A percentile compares a stretch with the other conserved stretches of the same genome.
phyloP scores from a whole-genome alignment of 192 early-diverging fungal species.

The Coemansia sp. region DNA sequence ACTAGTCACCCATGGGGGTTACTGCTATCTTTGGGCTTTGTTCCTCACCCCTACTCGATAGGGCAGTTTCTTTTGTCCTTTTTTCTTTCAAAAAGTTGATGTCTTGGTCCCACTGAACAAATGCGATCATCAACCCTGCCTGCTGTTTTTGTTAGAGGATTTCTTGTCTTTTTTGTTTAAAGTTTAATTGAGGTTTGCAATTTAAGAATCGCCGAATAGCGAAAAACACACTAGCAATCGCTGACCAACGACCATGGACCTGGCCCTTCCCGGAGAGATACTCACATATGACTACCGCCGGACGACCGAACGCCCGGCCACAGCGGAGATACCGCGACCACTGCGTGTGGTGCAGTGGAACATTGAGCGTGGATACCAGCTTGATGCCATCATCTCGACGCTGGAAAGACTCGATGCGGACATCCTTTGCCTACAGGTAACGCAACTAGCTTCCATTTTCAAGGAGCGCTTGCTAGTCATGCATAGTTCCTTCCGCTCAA shows the following conservation, averaged over 20 bases:
- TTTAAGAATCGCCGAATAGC: neutral
- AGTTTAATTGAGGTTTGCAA: neutral
- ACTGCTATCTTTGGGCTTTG: too few species aligned
- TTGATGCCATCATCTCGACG: slow-evolving; percentile 60
- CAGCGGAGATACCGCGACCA: slow-evolving; percentile 32
- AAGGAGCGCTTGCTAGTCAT: too few species aligned
- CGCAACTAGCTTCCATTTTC: neutral
- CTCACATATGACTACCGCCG: slow-evolving; percentile 43
- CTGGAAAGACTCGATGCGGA: slow-evolving; percentile 67
- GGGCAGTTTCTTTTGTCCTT: too few species aligned
- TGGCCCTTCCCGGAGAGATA: slow-evolving; percentile 44
- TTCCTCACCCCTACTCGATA: too few species aligned
- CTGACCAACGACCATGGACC: slow-evolving; percentile 23
- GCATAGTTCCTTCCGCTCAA: neutral
- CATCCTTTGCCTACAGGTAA: slow-evolving; percentile 67
- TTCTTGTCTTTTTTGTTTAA: neutral
- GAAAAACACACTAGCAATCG: neutral
- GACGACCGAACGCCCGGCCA: neutral
- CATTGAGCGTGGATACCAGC: slow-evolving; percentile 78
- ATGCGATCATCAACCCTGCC: too few species aligned
- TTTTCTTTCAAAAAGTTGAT: too few species aligned
- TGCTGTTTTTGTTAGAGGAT: too few species aligned
- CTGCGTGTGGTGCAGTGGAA: slow-evolving; percentile 80
- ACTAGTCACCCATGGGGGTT: too few species aligned
- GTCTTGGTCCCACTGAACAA: too few species aligned